These are phyloP conservation scores for Gamsiella multidivaricata DNA, from an alignment of 192 early-diverging fungal genomes.

Conservation along the genomic window DNA sequence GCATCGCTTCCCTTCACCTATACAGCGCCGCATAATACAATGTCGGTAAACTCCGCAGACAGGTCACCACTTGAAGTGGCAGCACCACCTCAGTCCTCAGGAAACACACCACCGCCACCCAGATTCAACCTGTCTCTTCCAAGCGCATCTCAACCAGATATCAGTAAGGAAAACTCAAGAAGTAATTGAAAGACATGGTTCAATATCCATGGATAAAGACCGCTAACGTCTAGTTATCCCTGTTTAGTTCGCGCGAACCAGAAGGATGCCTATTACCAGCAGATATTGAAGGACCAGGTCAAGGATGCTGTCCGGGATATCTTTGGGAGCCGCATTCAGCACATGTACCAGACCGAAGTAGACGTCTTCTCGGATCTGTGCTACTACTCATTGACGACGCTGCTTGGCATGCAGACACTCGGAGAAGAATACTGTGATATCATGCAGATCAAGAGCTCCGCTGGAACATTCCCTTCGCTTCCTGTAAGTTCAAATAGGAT, in stretches of 20 bases:
- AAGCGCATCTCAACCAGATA: conserved; percentile 81
- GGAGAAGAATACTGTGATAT: conserved; percentile 98
- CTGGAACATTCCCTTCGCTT: conserved; percentile 63
- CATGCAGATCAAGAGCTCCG: conserved; percentile 67
- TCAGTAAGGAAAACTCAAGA: conserved; percentile 62
- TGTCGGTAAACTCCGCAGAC: conserved; percentile 55
- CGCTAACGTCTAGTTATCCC: not conserved
- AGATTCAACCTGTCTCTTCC: conserved; percentile 66
- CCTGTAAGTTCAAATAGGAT: conserved; percentile 50
- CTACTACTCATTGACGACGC: conserved; percentile 82
- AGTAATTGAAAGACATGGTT: too few species aligned
- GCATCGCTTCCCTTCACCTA: too few species aligned
- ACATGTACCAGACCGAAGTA: conserved; percentile 74
- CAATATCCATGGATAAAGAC: too few species aligned
- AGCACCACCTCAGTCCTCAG: conserved; percentile 7
- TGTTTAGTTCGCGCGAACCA: conserved; percentile 83
- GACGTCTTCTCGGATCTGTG: conserved; percentile 67
- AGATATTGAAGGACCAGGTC: conserved; percentile 71
- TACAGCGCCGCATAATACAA: too few species aligned
- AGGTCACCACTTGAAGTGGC: conserved; percentile 26
- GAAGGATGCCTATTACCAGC: conserved; percentile 89
- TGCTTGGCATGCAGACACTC: conserved; percentile 84
- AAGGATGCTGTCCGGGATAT: conserved; percentile 69
- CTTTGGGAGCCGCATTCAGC: conserved; percentile 68
- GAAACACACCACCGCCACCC: conserved; percentile 16